Base-by-base conservation (phyloP, 1,284 basidiomycete species). In the Wolfiporia cocos region DNA sequence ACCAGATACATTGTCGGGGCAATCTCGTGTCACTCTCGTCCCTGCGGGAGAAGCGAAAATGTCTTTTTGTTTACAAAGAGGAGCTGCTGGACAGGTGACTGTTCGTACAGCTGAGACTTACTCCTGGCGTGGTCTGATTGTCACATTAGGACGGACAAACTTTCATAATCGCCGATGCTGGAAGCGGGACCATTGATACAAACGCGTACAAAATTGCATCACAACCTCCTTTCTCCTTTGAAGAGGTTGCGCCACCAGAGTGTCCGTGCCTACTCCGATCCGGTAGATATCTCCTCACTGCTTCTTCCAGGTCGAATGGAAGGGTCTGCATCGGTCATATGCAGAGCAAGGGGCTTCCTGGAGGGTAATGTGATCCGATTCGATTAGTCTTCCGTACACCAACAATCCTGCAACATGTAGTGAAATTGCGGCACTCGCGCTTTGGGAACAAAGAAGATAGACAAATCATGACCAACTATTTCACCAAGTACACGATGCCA, bases 111-210 rank as follows among this genome's bases (percentile, higher is more conserved):
- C 14, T 1, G 39, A 14, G 18, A 2, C 18, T 32, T 11, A 17
- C 14, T 19, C 7, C 4, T 3, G 15, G 30, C 12, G 17, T 30
- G 15, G 11, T n/a, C n/a, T 15, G 4, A 24, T 10, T 4, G 23
- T 5, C 6, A 17, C 14, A 7, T 9, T 14, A 66, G 69, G 49
- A 55, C 6, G 63, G 65, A 3, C 57, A 68, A n/a, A 71, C 69
- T 0, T 63, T 78, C 4, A 61, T 76, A 18, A 65, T 81, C 19
- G 68, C 80, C 15, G 76, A 79, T 50, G 75, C 74, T 1, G 76
- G 76, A 3, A 74, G 76, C 34, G 76, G 76, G 0, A 78, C 74
- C 0, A 56, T 78, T 6, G 76, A 79, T 39, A 54, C 79, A 34
- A 75, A 72, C 48, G 65, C 74, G 6, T 78, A 77, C 48, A 59